Percentiles rank a stretch among this genome's conserved stretches.
phyloP scores from a whole-genome alignment of 2,329 filamentous ascomycete species.

The Chrysoporthe puriensis region DNA sequence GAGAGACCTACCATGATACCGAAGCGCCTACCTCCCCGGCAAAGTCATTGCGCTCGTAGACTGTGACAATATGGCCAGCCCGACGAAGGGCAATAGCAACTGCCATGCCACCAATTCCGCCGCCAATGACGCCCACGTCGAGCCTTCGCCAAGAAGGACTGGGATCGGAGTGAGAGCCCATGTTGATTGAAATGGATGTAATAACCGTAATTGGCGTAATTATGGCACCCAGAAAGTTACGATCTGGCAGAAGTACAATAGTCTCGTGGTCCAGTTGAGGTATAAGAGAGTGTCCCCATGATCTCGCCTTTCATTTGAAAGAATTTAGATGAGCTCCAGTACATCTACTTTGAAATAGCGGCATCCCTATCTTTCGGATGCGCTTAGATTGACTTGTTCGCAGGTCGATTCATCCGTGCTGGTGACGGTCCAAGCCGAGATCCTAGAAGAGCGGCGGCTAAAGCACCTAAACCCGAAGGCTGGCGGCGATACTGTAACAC shows the following conservation, averaged over 20 bases:
- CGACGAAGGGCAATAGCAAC: constrained; percentile 51
- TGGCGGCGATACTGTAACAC: background rate
- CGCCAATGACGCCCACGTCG: constrained; percentile 49
- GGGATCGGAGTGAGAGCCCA: constrained; percentile 14
- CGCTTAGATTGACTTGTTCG: background rate
- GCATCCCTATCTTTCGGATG: background rate
- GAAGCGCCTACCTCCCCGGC: constrained; percentile 71
- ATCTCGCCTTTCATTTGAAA: background rate
- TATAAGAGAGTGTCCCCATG: background rate
- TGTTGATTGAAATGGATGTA: background rate
- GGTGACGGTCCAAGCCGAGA: background rate
- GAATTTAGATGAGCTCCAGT: background rate
- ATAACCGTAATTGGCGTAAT: background rate
- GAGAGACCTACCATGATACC: constrained; percentile 50
- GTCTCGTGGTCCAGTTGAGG: background rate
- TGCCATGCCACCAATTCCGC: constrained; percentile 53
- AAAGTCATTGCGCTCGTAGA: constrained; percentile 70
- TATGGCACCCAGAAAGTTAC: background rate
- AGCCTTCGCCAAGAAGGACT: constrained; percentile 48
- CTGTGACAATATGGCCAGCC: constrained; percentile 54
- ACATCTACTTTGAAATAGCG: background rate
- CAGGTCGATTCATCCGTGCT: background rate
- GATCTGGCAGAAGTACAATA: background rate
- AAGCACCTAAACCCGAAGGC: background rate
- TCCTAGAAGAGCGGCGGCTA: background rate